Base-by-base conservation (phyloP, 2,329 filamentous ascomycete species). In the Fusarium pseudograminearum region DNA sequence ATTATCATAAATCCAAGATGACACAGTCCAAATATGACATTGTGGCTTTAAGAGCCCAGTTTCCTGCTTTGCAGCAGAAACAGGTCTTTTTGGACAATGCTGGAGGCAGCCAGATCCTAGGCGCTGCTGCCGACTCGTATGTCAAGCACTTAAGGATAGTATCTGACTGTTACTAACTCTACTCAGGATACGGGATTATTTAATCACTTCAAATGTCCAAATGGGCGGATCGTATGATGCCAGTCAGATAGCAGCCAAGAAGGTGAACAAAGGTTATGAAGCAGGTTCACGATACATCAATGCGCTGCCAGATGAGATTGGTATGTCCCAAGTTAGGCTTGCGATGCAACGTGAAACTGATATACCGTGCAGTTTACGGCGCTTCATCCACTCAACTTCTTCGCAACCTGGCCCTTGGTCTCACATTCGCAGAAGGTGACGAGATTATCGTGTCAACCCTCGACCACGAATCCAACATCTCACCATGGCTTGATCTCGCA, bases 21-120 rank as follows among this genome's bases (percentile, higher is more conserved):
- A 31, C 85, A 2, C 7, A 52, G 12, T 16, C 47, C 3, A 26
- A 22, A 5, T 33, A 53, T 14, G 57, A 58, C 6, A 16, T 71
- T n/a, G 14, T 28, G 2, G 38, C 50, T 1, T 6, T 67, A 2
- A 58, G 90, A 63, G 81, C 84, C 65, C 83, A 85, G 56, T 94
- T 94, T 80, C 91, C 92, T 34, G 90, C 91, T 16, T 78, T 94
- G 40, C 79, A 84, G 41, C 84, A 89, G 63, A 82, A 89, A 47
- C 91, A 93, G 74, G 84, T 94, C 51, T 93, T 87, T 76, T 86
- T 94, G 70, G 92, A 95, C 76, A 94, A 94, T 76, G 92, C 91
- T 14, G 92, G 92, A 20, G 92, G 92, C 38, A 92, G 89, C 74
- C 92, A 94, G 74, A 84, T 88, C 2, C 80, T 94, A 5, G 87